These are phyloP conservation scores for Hanseniaspora lachancei DNA, from an alignment of 805 yeast species.

Conservation along the genomic window DNA sequence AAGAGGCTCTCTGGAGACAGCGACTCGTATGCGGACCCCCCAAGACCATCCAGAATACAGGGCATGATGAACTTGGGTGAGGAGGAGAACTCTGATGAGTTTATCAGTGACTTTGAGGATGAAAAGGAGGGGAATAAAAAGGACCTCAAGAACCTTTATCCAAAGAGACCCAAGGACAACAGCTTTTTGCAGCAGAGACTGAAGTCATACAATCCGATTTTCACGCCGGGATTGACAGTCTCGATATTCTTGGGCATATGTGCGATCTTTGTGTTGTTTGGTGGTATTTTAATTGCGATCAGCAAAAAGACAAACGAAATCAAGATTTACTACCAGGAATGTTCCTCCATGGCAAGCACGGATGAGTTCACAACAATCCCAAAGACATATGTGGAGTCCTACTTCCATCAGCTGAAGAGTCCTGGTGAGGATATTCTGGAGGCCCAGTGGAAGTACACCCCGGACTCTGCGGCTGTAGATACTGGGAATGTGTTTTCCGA, in stretches of 20 bases:
- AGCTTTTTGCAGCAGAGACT: conserved; percentile 59
- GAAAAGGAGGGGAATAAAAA: conserved; percentile 23
- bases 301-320: conserved; percentile 60
- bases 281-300: conserved; percentile 67
- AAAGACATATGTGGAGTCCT: conserved; percentile 37
- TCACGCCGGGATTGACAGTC: conserved; percentile 78
- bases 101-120: conserved; percentile 18
- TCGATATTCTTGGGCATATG: conserved; percentile 67
- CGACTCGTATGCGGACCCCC: neutral
- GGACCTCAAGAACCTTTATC: conserved; percentile 31
- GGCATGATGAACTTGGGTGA: conserved; percentile 11
- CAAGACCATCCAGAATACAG: conserved; percentile 11
- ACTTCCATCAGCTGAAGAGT: conserved; percentile 34
- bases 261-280: conserved; percentile 77
- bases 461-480: conserved; percentile 15
- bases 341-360: conserved; percentile 41
- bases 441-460: conserved; percentile 60
- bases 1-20: neutral
- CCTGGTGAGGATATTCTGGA: conserved; percentile 26
- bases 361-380: conserved; percentile 42
- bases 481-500: conserved; percentile 31
- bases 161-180: conserved; percentile 57
- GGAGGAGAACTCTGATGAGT: conserved; percentile 9
- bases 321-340: conserved; percentile 60
- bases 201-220: conserved; percentile 57